Base-by-base conservation (phyloP, 345 rosid species). In the Atalantia buxifolia region DNA sequence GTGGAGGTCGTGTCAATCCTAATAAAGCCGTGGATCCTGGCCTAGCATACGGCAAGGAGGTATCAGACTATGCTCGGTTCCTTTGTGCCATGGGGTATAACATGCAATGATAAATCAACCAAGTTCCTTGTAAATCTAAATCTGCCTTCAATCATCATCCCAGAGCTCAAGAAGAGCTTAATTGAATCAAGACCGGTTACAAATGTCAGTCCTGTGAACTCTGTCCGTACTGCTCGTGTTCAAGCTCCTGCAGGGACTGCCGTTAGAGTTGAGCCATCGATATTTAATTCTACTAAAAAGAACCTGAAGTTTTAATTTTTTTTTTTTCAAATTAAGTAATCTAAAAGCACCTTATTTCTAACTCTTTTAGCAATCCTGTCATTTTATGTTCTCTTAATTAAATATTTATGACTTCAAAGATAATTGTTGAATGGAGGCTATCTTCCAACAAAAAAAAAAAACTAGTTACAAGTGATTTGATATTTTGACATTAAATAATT, bases 141-240 rank as follows among this genome's bases (percentile, higher is more conserved):
- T 82, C 66, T 89, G 75, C 95, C 97, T 53, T 89, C 97, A 31
- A 86, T 92, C 67, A 83, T 90, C 73, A 83, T 92, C 71, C 92
- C 91, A 7, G 86, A 86, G 66, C 90, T 33, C 35, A 33, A 33
- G 35, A 77, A 81, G 16, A 78, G 71, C 65, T 14, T 90, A 63
- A 87, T 82, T 1, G 81, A 89, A 42, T 77, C 88, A 5, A 90
- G 96, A 81, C 83, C 86, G 5, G 91, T 86, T 24, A 93, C 94
- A 2, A 92, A 92, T 74, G 96, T 93, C 2, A 93, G 92, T 68
- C 89, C 86, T 1, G 65, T 69, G 9, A 66, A 79, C 33, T 88
- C 93, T 27, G 77, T 86, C 72, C 92, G 90, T 82, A 22, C 64
- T 48, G 90, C 85, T 35, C 79, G 83, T 22, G 76, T 87, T 28